A percentile compares a stretch with the other conserved stretches of the same genome.
Conservation (phyloP, 148 eudicot species). For the Dianthus caryophyllus region DNA sequence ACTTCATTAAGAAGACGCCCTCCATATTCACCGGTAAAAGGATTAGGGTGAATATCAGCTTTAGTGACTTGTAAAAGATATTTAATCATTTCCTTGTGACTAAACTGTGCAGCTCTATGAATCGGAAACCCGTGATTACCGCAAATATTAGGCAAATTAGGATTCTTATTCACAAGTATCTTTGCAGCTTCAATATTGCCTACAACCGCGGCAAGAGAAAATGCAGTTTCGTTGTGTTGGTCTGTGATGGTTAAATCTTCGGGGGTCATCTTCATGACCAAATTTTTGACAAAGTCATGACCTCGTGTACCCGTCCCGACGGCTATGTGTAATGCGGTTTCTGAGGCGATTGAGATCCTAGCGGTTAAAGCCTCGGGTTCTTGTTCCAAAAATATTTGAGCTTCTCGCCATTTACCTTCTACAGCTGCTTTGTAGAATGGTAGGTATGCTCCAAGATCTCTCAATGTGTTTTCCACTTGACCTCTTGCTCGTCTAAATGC, state of each 20-base stretch:
- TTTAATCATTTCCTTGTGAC: conserved; percentile 14
- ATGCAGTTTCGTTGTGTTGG: too few species aligned
- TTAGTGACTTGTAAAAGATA: conserved; percentile 16
- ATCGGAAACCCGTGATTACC: conserved; percentile 24
- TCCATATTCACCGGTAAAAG: too few species aligned
- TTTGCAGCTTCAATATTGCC: too few species aligned
- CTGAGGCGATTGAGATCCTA: conserved; percentile 23
- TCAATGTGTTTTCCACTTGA: conserved; percentile 24
- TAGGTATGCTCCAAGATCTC: conserved; percentile 23
- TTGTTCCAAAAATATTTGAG: conserved; percentile 20
- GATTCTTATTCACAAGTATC: conserved; percentile 25
- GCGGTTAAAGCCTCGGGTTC: conserved; percentile 28
- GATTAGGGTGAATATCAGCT: conserved; percentile 20
- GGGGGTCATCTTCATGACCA: conserved; percentile 20
- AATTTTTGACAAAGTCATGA: conserved; percentile 12
- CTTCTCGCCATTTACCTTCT: conserved; percentile 22
- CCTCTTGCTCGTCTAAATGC: too few species aligned
- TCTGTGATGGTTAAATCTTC: too few species aligned
- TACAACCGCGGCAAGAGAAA: too few species aligned
- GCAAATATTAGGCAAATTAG: conserved; percentile 25
- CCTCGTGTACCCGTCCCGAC: conserved; percentile 21
- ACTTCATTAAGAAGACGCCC: conserved; percentile 23
- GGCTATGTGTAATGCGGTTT: conserved; percentile 25
- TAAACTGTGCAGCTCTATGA: conserved; percentile 25
- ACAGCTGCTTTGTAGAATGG: conserved; percentile 28